phyloP scores from a whole-genome alignment of 2,329 filamentous ascomycete species.

The Clarireedia sp. region DNA sequence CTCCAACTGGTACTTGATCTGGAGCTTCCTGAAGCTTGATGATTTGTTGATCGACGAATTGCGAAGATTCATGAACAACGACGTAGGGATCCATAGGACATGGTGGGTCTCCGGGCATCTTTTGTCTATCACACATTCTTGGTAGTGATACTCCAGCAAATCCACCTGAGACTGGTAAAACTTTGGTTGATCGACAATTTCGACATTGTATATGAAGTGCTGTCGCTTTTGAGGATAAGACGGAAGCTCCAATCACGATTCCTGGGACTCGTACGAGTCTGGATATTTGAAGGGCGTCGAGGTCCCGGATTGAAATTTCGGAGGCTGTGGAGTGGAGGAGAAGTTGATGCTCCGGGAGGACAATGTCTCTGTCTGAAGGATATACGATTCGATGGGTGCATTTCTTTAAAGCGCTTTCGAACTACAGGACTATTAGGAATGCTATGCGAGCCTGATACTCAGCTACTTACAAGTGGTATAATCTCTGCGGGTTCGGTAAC shows the following conservation, averaged over 20 bases:
- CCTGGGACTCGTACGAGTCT: constrained; percentile 94
- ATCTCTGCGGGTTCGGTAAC: constrained; percentile 86
- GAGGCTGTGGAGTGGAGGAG: constrained; percentile 88
- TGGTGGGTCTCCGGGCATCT: constrained; percentile 61
- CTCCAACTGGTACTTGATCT: constrained; percentile 94
- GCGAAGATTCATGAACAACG: constrained; percentile 86
- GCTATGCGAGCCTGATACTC: not conserved
- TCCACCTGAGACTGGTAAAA: constrained; percentile 69
- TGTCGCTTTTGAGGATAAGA: constrained; percentile 92
- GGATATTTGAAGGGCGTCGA: constrained; percentile 87
- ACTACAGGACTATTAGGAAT: constrained; percentile 46
- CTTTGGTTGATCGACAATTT: constrained; percentile 67
- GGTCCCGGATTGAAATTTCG: constrained; percentile 84
- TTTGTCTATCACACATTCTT: constrained; percentile 61
- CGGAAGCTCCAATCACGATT: constrained; percentile 95
- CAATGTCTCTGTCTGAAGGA: constrained; percentile 56
- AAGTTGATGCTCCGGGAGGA: constrained; percentile 84
- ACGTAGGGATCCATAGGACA: constrained; percentile 95
- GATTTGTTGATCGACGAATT: constrained; percentile 95
- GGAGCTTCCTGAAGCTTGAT: constrained; percentile 97
- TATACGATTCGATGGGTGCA: constrained; percentile 93
- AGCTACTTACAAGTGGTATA: constrained; percentile 67
- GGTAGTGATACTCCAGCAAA: constrained; percentile 84
- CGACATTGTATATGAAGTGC: constrained; percentile 80
- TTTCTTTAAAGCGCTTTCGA: constrained; percentile 80